Evolutionary conservation across 805 yeast species (phyloP).

Genomic region (Metschnikowia hibisci): DNA sequence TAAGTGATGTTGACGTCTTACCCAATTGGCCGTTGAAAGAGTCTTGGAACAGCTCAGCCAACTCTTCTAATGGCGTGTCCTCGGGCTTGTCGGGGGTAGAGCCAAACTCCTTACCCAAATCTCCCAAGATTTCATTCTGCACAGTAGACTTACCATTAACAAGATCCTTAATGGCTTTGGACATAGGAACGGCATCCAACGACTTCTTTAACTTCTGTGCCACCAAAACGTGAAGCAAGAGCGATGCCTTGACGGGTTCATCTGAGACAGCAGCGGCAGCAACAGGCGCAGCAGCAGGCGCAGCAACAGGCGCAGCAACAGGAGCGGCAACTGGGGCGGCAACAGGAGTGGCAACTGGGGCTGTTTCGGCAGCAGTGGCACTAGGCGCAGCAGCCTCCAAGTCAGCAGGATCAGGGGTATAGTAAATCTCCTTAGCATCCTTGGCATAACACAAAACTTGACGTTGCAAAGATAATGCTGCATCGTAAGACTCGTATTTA

Average conservation of each 20-base stretch:
- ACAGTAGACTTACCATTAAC: slow-evolving; percentile 99
- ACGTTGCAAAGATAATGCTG: slow-evolving; percentile 90
- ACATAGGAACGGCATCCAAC: slow-evolving; percentile 76
- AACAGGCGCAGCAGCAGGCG: slow-evolving; percentile 65
- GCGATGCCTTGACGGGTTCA: slow-evolving; percentile 81
- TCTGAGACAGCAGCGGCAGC: slow-evolving; percentile 84
- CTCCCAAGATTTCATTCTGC: slow-evolving; percentile 98
- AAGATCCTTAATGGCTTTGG: slow-evolving; percentile 92
- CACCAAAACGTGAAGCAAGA: slow-evolving; percentile 81
- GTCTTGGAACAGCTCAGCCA: slow-evolving; percentile 94
- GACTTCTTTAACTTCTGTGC: slow-evolving; percentile 95
- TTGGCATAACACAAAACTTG: slow-evolving; percentile 93
- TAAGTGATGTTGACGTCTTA: slow-evolving; percentile 84
- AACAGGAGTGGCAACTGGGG: slow-evolving; percentile 51
- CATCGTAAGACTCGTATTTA: slow-evolving; percentile 96
- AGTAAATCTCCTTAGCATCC: slow-evolving; percentile 94
- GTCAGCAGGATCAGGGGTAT: slow-evolving; percentile 77
- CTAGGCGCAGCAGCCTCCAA: slow-evolving; percentile 24
- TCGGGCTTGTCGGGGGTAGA: slow-evolving; percentile 98
- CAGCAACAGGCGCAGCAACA: slow-evolving; percentile 61
- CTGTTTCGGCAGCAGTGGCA: slow-evolving; percentile 31
- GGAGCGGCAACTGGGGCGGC: slow-evolving; percentile 52
- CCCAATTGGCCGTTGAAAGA: slow-evolving; percentile 86
- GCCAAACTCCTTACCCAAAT: slow-evolving; percentile 96
- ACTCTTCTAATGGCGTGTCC: slow-evolving; percentile 92